Conservation (phyloP, 2,329 filamentous ascomycete species). For the Ilyonectria destructans region DNA sequence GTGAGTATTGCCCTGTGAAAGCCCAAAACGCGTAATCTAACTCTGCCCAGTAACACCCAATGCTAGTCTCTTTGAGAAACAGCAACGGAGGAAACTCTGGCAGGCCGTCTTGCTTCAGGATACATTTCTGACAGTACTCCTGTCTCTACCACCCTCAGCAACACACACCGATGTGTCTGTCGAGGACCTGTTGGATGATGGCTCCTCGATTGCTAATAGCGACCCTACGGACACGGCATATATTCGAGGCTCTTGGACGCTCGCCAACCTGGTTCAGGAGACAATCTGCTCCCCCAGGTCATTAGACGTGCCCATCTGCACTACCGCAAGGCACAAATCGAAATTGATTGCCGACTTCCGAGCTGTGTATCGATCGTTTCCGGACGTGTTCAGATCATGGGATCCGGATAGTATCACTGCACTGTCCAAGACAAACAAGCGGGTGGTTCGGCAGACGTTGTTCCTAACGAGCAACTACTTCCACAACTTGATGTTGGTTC, state of each 20-base stretch:
- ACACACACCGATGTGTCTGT: constrained; percentile 86
- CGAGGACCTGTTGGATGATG: constrained; percentile 80
- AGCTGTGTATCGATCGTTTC: constrained; percentile 81
- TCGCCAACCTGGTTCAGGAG: constrained; percentile 85
- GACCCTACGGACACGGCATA: constrained; percentile 80
- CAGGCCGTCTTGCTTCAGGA: constrained; percentile 87
- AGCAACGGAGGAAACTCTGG: constrained; percentile 86
- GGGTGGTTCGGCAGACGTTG: constrained; percentile 81
- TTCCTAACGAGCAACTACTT: constrained; percentile 88
- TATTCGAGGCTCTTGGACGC: constrained; percentile 83
- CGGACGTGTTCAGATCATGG: constrained; percentile 79
- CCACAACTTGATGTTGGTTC: constrained; percentile 86
- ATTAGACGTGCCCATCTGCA: constrained; percentile 80
- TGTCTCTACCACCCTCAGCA: constrained; percentile 83
- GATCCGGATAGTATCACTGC: constrained; percentile 73
- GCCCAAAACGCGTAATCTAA: constrained; percentile 40
- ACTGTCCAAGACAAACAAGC: constrained; percentile 73
- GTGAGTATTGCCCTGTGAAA: constrained; percentile 51
- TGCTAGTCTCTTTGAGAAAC: constrained; percentile 80
- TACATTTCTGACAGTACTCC: constrained; percentile 84
- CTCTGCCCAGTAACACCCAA: constrained; percentile 70
- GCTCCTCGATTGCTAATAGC: constrained; percentile 69
- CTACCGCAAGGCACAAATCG: constrained; percentile 78
- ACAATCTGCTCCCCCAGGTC: constrained; percentile 83
- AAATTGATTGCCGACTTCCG: constrained; percentile 80